These are phyloP conservation scores for Clonostachys rhizophaga DNA, from an alignment of 2,329 filamentous ascomycete species.

Conservation along the genomic window DNA sequence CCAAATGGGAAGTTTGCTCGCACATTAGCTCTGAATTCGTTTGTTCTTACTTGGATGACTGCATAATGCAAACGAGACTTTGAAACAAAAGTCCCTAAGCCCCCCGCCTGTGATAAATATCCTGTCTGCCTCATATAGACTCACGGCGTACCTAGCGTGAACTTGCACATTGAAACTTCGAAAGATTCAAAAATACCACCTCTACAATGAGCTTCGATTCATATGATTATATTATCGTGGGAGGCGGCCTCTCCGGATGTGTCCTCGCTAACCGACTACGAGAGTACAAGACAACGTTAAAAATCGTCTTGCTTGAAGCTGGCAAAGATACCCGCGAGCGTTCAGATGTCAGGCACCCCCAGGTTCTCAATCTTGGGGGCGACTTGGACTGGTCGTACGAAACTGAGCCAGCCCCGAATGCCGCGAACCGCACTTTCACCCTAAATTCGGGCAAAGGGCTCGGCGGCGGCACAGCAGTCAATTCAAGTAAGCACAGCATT, in stretches of 20 bases:
- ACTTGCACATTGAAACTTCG: no score
- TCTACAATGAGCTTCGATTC: background rate
- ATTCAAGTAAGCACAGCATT: slow-evolving; percentile 18
- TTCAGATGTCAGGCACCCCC: slow-evolving; percentile 9
- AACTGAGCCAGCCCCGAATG: slow-evolving; percentile 17
- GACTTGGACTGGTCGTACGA: slow-evolving; percentile 27
- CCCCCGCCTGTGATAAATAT: no score
- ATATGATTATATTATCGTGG: slow-evolving; percentile 20
- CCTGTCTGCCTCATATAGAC: no score
- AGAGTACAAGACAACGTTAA: slow-evolving; percentile 8
- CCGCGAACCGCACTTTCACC: slow-evolving; percentile 13
- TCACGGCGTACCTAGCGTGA: no score
- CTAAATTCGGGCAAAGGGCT: slow-evolving; percentile 29
- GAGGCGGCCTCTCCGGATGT: slow-evolving; percentile 23
- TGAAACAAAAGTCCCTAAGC: no score
- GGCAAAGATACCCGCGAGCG: slow-evolving; percentile 17
- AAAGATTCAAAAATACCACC: no score
- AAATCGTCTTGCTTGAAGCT: slow-evolving; percentile 31
- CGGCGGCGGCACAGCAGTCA: slow-evolving; percentile 31
- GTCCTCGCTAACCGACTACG: slow-evolving; percentile 22
- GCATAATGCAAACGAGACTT: no score
- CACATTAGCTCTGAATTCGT: no score
- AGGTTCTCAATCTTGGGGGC: slow-evolving; percentile 15
- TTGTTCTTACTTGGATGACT: no score
- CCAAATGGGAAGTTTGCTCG: no score